Percentiles rank a stretch among this genome's conserved stretches.
These are phyloP conservation scores for Andrographis paniculata DNA, from an alignment of 305 asterid species.

Conservation along the genomic window DNA sequence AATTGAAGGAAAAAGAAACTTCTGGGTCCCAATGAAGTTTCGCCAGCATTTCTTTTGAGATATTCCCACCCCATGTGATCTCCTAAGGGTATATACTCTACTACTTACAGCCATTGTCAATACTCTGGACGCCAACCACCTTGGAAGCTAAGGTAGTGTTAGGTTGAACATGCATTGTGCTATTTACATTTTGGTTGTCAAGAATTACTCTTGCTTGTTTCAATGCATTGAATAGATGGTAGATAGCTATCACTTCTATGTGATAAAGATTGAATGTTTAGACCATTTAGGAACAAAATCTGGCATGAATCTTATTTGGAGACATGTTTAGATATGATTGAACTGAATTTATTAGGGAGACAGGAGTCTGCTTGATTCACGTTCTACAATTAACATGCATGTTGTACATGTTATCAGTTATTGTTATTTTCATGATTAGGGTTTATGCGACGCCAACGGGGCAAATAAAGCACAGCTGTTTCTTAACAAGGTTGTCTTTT, in stretches of 20 bases:
- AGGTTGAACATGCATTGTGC: not conserved
- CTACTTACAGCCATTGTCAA: not conserved
- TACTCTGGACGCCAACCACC: not conserved
- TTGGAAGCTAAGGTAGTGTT: not conserved
- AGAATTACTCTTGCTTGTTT: conserved; percentile 10
- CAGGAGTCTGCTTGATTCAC: conserved; percentile 12
- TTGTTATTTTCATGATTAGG: conserved; percentile 26
- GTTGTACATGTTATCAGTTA: conserved; percentile 18
- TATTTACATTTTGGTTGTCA: not conserved
- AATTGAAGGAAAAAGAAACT: not conserved
- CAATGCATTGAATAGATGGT: conserved; percentile 9
- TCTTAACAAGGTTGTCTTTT: conserved; percentile 15
- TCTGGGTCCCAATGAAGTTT: conserved; percentile 18
- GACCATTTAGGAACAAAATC: conserved; percentile 3
- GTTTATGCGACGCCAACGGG: conserved; percentile 30
- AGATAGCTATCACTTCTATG: conserved; percentile 1
- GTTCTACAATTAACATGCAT: conserved; percentile 23
- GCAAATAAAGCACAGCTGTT: conserved; percentile 17
- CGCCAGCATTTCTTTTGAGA: conserved; percentile 4
- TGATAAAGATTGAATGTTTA: conserved; percentile 12
- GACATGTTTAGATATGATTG: conserved; percentile 13
- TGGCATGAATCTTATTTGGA: conserved; percentile 27
- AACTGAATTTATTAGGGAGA: conserved; percentile 6
- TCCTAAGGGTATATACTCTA: not conserved
- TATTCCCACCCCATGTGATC: conserved; percentile 1